These are phyloP conservation scores for Paracamarosporium sp. DNA, from an alignment of 2,329 filamentous ascomycete species.

Conservation along the genomic window DNA sequence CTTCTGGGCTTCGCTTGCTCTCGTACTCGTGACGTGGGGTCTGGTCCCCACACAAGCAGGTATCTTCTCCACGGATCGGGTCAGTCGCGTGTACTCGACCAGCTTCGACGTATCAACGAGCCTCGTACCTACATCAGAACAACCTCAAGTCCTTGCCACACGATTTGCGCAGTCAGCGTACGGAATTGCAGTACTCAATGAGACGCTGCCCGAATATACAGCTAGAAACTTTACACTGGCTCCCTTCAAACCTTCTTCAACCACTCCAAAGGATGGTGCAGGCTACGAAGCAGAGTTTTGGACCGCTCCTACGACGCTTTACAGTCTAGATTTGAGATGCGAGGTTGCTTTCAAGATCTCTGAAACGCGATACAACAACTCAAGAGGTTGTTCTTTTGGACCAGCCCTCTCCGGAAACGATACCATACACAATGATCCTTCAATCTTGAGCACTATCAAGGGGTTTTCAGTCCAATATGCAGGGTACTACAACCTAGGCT, in stretches of 20 bases:
- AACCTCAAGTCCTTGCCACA: slow-evolving; percentile 37
- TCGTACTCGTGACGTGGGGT: slow-evolving; percentile 62
- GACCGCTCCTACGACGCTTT: slow-evolving; percentile 37
- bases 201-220: slow-evolving; percentile 54
- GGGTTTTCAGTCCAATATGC: slow-evolving; percentile 52
- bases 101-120: slow-evolving; percentile 28
- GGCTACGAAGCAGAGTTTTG: slow-evolving; percentile 19
- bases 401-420: too few species aligned
- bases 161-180: slow-evolving; percentile 56
- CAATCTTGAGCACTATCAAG: too few species aligned
- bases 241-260: slow-evolving; percentile 49
- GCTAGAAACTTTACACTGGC: slow-evolving; percentile 51
- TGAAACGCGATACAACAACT: too few species aligned
- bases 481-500: slow-evolving; percentile 47
- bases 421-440: too few species aligned
- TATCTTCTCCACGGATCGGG: slow-evolving; percentile 53
- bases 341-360: slow-evolving; percentile 28
- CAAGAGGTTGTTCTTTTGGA: too few species aligned
- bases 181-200: slow-evolving; percentile 55
- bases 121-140: slow-evolving; percentile 39
- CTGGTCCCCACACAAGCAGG: slow-evolving; percentile 63
- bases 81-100: slow-evolving; percentile 21
- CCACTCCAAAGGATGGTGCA: slow-evolving; percentile 2
- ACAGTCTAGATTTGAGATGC: slow-evolving; percentile 44
- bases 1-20: slow-evolving; percentile 55